phyloP scores from a whole-genome alignment of 371 early-diverging fungal species.

The Zychaea mexicana region DNA sequence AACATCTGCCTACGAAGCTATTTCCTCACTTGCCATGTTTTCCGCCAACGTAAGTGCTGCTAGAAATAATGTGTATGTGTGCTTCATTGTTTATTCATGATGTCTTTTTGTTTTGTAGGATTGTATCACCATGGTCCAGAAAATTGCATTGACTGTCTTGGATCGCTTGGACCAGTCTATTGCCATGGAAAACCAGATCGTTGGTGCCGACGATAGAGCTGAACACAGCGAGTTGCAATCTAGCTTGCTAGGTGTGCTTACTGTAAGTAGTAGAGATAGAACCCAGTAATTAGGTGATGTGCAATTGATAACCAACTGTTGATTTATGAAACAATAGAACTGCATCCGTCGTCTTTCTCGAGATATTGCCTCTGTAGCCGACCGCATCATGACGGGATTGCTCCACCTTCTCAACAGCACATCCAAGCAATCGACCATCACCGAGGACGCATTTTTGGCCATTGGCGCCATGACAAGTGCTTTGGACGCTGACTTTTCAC shows the following conservation, averaged over 20 bases:
- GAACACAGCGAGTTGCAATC: conserved; percentile 85
- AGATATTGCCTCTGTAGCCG: conserved; percentile 73
- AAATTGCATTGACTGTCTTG: conserved; percentile 72
- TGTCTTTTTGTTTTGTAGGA: conserved; percentile 49
- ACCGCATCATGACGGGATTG: conserved; percentile 86
- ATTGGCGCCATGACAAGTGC: conserved; percentile 85
- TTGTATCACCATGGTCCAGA: conserved; percentile 71
- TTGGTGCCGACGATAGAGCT: conserved; percentile 80
- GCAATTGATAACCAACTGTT: no score
- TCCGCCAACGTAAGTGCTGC: conserved; percentile 50
- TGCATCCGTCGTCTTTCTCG: conserved; percentile 74
- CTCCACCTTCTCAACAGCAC: conserved; percentile 69
- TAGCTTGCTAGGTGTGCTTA: conserved; percentile 86
- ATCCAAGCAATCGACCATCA: conserved; percentile 79
- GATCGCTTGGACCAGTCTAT: conserved; percentile 77
- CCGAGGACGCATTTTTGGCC: conserved; percentile 92
- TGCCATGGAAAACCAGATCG: conserved; percentile 69
- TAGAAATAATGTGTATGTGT: no score
- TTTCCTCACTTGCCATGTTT: conserved; percentile 73
- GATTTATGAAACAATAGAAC: conserved; percentile 35
- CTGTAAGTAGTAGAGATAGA: conserved; percentile 30
- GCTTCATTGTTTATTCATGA: background rate
- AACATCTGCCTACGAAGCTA: conserved; percentile 92
- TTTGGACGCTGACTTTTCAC: conserved; percentile 80
- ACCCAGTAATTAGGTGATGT: background rate